These are phyloP conservation scores for Ammopiptanthus mongolicus DNA, from an alignment of 306 rosid species.

Conservation along the genomic window DNA sequence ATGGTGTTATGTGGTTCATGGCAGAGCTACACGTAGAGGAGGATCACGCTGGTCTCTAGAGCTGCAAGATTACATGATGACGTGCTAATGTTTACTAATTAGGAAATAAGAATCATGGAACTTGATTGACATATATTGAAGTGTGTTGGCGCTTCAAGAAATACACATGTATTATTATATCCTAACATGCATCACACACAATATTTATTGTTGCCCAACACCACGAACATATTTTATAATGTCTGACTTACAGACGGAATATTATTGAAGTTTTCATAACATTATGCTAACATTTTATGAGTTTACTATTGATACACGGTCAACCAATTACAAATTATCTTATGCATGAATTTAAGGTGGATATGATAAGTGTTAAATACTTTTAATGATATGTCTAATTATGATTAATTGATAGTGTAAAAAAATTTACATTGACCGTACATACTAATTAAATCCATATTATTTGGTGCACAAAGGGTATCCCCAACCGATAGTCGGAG, in stretches of 20 bases:
- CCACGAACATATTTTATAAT: background rate
- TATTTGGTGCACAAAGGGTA: too few relatives aligned
- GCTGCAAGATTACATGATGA: slow-evolving; percentile 9
- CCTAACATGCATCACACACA: background rate
- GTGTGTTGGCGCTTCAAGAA: slow-evolving; percentile 2
- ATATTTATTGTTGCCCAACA: background rate
- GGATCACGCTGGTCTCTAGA: background rate
- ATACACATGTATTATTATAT: slow-evolving; percentile 11
- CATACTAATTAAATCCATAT: too few relatives aligned
- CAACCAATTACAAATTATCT: too few relatives aligned
- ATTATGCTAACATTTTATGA: background rate
- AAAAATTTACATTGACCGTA: too few relatives aligned
- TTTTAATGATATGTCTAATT: too few relatives aligned
- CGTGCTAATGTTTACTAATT: slow-evolving; percentile 3
- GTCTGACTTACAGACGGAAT: too few relatives aligned
- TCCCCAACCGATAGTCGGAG: too few relatives aligned
- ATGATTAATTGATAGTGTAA: too few relatives aligned
- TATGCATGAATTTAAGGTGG: too few relatives aligned
- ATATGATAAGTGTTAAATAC: too few relatives aligned
- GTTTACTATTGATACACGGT: too few relatives aligned
- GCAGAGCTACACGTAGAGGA: slow-evolving; percentile 24
- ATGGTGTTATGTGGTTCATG: background rate
- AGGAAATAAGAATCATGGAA: background rate
- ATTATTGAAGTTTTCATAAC: background rate
- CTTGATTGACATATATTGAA: background rate